Evolutionary conservation across 495 filamentous ascomycete species (phyloP).

Genomic region (Aspergillus affinis): DNA sequence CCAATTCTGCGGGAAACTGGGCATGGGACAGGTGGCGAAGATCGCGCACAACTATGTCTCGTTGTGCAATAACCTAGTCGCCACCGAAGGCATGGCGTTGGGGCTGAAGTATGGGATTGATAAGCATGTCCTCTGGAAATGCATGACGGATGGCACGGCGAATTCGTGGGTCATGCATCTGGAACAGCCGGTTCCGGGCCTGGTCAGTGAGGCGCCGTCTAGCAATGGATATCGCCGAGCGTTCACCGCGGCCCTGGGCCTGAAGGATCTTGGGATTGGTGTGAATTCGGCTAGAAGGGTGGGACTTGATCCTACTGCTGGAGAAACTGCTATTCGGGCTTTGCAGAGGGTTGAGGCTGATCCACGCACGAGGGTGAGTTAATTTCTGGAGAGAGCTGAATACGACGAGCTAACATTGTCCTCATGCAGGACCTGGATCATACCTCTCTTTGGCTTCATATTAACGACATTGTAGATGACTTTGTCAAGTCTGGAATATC

Average conservation of each 20-base stretch:
- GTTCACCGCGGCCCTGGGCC: background rate
- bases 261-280: background rate
- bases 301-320: background rate
- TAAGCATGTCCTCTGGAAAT: background rate
- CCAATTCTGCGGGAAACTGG: background rate
- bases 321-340: background rate
- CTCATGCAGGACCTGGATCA: background rate
- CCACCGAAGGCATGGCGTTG: background rate
- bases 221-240: background rate
- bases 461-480: no score
- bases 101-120: conserved; percentile 1
- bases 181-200: conserved; percentile 1
- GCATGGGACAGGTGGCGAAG: conserved; percentile 1
- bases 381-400: no score
- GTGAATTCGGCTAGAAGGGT: background rate
- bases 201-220: background rate
- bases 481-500: no score
- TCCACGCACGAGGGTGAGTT: background rate
- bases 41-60: conserved; percentile 2
- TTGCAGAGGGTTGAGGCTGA: background rate
- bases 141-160: background rate
- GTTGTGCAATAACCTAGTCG: background rate
- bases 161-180: conserved; percentile 2
- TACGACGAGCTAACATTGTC: no score
- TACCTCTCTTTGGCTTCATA: conserved; percentile 1